Conservation (phyloP, 2,329 filamentous ascomycete genomes). For the Cladosporium sp. region DNA sequence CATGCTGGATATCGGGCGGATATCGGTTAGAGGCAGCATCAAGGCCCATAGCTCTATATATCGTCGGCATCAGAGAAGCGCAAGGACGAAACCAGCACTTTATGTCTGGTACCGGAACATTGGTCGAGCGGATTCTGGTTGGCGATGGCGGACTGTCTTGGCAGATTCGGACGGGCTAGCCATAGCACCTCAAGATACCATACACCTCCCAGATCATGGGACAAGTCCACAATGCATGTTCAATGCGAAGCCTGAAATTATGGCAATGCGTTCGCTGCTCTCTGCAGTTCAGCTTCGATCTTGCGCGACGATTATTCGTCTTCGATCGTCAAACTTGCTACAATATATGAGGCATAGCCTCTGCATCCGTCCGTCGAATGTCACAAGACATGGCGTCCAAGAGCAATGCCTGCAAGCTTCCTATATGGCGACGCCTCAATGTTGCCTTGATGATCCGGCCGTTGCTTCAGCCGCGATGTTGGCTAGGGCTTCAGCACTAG, state of each 20-base stretch:
- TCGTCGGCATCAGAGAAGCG: slow-evolving; percentile 21
- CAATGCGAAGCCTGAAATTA: slow-evolving; percentile 14
- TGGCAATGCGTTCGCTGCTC: slow-evolving; percentile 1
- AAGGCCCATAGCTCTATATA: slow-evolving; percentile 22
- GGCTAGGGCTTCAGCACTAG: background rate
- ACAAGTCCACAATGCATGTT: slow-evolving; percentile 15
- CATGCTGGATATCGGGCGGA: slow-evolving; percentile 21
- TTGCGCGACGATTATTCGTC: slow-evolving; percentile 11
- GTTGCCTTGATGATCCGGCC: background rate
- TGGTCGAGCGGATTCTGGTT: slow-evolving; percentile 20
- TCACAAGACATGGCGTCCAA: background rate
- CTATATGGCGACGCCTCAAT: background rate
- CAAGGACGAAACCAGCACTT: slow-evolving; percentile 20
- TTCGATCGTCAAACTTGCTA: slow-evolving; percentile 1
- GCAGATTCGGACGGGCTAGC: slow-evolving; percentile 21
- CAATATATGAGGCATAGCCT: background rate
- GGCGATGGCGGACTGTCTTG: slow-evolving; percentile 22
- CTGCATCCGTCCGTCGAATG: slow-evolving; percentile 8
- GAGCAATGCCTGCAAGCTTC: background rate
- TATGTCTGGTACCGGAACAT: slow-evolving; percentile 18
- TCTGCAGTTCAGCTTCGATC: slow-evolving; percentile 7
- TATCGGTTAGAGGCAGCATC: slow-evolving; percentile 21
- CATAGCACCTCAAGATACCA: slow-evolving; percentile 22
- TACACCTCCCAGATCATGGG: slow-evolving; percentile 14
- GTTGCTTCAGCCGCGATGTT: background rate